Evolutionary conservation across 2,329 filamentous ascomycete species (phyloP).

Genomic region (Tolypocladium sp.): DNA sequence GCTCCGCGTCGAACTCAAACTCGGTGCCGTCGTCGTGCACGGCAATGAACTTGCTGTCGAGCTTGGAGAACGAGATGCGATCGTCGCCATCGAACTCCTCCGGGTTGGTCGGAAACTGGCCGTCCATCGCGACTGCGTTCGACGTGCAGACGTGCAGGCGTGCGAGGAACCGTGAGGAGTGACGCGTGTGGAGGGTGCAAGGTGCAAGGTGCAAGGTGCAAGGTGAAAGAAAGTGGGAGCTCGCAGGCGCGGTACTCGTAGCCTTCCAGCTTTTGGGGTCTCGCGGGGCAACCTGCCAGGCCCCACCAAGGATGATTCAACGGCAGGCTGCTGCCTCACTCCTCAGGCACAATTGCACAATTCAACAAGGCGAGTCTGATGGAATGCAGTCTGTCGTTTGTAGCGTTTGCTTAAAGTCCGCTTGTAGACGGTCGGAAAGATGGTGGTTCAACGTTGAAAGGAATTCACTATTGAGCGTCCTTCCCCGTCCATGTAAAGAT

Average conservation of each 20-base stretch:
- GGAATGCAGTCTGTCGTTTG: background rate
- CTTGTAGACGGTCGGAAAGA: background rate
- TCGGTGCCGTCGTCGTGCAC: slow-evolving; percentile 79
- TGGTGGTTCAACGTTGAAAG: background rate
- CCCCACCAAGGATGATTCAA: background rate
- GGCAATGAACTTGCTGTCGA: slow-evolving; percentile 73
- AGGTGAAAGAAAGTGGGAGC: background rate
- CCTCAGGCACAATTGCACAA: background rate
- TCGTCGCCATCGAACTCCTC: slow-evolving; percentile 67
- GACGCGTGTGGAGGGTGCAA: background rate
- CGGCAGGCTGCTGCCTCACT: background rate
- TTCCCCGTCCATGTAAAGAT: background rate
- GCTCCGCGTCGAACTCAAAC: slow-evolving; percentile 67
- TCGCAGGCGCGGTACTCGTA: background rate
- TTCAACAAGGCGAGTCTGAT: background rate
- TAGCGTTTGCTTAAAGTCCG: too few relatives aligned
- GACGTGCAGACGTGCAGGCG: background rate
- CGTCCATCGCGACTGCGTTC: slow-evolving; percentile 17
- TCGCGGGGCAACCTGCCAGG: background rate
- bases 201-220: background rate
- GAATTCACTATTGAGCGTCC: too few relatives aligned
- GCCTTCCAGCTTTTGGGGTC: background rate
- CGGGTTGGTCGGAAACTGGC: slow-evolving; percentile 47
- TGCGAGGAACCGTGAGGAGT: background rate
- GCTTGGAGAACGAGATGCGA: slow-evolving; percentile 78